Evolutionary conservation across 768 basidiomycete species (phyloP), one percentile per base, ranked within the genome.

Genomic region (Collybia nuda): DNA sequence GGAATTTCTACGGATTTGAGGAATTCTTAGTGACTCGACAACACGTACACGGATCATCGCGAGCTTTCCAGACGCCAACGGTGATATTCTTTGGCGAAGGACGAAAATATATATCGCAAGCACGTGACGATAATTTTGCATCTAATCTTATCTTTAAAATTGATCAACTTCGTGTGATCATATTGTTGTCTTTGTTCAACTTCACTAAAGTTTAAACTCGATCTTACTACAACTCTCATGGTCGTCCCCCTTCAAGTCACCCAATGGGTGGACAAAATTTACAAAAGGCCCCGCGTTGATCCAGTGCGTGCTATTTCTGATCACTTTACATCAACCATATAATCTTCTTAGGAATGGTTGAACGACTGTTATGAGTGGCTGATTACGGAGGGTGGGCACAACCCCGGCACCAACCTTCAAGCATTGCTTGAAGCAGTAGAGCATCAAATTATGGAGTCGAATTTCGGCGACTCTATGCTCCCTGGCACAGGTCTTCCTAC

Each of bases 281-380:
- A 86, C 65, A 80, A 80, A 36, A 81, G 71, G 50, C 88, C 88
- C 21, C 66, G 69, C 47, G 72, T 90, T 9, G 86, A 90, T 62
- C 77, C 77, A 50, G 87, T 84, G 64, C 56, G 77, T 64, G 17
- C 18, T 2, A 19, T 51, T 18, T 14, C 38, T 14, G 17, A 9
- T 8, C 17, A 22, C 9, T 23, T 37, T 28, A 17, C 48, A 15
- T 22, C 42, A 41, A 28, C 45, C 45, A 56, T 17, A 36, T 47
- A 32, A 40, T 42, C 36, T 37, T 51, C 47, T 37, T 50, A 90
- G 88, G 83, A 83, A 63, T 93, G 90, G 90, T 78, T 92, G 9
- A 72, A 80, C 38, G 84, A 77, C 23, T 93, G 91, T 58, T 85
- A 82, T 56, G 68, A 73, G 21, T 90, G 86, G 86, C 67, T 89